These are phyloP conservation scores for Mycena galopus DNA, from an alignment of 768 basidiomycete species.

Conservation along the genomic window DNA sequence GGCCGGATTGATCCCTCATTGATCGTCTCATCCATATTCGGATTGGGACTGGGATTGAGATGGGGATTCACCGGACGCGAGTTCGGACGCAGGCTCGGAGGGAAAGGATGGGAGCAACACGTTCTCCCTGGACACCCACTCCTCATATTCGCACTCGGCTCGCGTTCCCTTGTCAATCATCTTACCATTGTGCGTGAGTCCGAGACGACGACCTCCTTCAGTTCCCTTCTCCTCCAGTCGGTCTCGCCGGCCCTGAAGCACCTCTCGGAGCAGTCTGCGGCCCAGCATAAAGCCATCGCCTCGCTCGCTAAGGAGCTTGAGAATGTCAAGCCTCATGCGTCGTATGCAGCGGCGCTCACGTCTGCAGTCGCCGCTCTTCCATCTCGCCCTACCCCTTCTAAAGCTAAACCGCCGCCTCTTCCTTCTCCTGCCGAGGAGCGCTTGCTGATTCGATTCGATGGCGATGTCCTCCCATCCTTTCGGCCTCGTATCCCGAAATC, in stretches of 20 bases:
- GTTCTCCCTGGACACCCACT: no score
- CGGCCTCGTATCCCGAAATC: neutral
- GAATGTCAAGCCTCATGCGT: neutral
- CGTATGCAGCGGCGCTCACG: no score
- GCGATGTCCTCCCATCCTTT: neutral
- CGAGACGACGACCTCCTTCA: neutral
- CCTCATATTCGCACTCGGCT: no score
- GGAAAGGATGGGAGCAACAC: no score
- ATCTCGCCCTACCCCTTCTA: neutral
- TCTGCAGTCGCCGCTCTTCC: neutral
- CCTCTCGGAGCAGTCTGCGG: neutral
- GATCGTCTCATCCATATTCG: no score
- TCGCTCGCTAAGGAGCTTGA: neutral
- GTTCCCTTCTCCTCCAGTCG: neutral
- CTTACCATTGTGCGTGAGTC: neutral
- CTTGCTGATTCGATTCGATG: neutral
- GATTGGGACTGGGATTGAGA: no score
- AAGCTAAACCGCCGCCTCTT: neutral
- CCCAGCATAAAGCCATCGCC: neutral
- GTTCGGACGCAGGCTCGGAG: no score
- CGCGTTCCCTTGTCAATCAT: neutral
- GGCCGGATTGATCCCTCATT: no score
- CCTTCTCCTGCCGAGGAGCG: neutral
- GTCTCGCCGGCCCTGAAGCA: neutral
- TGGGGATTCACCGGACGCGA: no score